These are phyloP conservation scores for Ustilago bromivora DNA, from an alignment of 1,284 basidiomycete species.

Conservation along the genomic window DNA sequence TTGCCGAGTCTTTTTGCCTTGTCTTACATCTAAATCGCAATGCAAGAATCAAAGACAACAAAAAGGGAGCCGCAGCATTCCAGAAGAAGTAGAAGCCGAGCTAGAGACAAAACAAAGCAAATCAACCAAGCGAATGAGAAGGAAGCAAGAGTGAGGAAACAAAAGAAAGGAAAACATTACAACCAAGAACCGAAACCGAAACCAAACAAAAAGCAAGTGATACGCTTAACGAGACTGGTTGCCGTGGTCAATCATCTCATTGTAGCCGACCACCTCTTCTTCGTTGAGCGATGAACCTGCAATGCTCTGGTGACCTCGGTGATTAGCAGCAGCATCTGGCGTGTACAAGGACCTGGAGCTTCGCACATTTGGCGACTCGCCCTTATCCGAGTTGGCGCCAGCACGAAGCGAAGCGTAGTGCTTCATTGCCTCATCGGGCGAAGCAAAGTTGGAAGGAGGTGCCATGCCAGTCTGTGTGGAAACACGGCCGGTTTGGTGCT, in stretches of 20 bases:
- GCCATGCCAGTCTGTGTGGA: slow-evolving; percentile 60
- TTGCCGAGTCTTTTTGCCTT: background rate
- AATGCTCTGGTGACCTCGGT: slow-evolving; percentile 47
- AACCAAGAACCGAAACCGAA: background rate
- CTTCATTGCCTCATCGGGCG: slow-evolving; percentile 63
- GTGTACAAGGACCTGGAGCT: slow-evolving; percentile 59
- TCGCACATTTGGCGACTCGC: slow-evolving; percentile 12
- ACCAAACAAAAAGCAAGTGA: background rate
- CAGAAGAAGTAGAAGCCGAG: slow-evolving; percentile 11
- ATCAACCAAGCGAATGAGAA: slow-evolving; percentile 1
- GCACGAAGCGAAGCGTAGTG: slow-evolving; percentile 62
- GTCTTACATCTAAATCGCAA: background rate
- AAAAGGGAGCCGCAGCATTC: slow-evolving; percentile 12
- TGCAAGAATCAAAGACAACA: slow-evolving; percentile 1
- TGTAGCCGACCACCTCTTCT: slow-evolving; percentile 67
- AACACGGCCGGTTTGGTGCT: slow-evolving; percentile 11
- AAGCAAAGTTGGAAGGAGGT: slow-evolving; percentile 55
- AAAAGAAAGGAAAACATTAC: slow-evolving; percentile 17
- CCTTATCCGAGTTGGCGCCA: slow-evolving; percentile 24
- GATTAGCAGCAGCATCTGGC: slow-evolving; percentile 40
- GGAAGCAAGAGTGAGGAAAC: background rate
- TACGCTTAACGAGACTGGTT: slow-evolving; percentile 43
- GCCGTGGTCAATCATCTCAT: slow-evolving; percentile 63
- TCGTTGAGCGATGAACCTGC: slow-evolving; percentile 62
- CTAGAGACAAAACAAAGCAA: slow-evolving; percentile 7